Base-by-base conservation (phyloP, 352 stramenopile genomes). In the Elongisporangium anandrum region DNA sequence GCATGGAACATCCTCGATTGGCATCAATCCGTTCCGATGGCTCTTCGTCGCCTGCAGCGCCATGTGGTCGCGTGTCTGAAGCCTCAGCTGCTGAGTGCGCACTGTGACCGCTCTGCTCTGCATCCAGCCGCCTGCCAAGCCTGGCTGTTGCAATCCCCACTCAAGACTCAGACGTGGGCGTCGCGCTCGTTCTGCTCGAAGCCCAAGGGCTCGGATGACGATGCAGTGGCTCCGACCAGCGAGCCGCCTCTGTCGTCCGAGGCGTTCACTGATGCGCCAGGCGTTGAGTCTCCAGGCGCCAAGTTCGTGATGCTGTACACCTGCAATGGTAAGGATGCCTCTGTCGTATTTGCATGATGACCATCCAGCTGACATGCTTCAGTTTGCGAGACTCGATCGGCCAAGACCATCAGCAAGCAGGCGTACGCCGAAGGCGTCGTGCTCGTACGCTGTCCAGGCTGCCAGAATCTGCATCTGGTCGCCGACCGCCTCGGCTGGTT, bases 291-390 rank as follows among this genome's bases (percentile, higher is more conserved):
- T 3, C 77, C 88, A 2, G 85, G 82, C 20, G 92, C 97, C 15
- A 98, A 98, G 64, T 94, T 99, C 55, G 96, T 98, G 13, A 99
- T 99, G 69, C 66, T 99, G 8, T 99, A 98, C 70, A 99, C 97
- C 16, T 99, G 97, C 66, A 96, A 66, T 4, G 77, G 77, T 87
- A 57, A 20, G 61, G 57, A n/a, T 5, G 16, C 52, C 15, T 54
- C 3, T 45, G 17, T 17, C 9, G 19, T 19, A 23, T 6, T 17
- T 34, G 47, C 20, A 20, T 16, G n/a, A 13, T 45, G 26, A 7
- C 15, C 29, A 16, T 52, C 20, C 17, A 41, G 7, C 26, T 75
- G 38, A 61, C 17, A 29, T 3, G 8, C 51, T 50, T 54, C 50
- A 79, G 95, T 99, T 22, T 99, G 97, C 67, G 87, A 99, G 54